phyloP scores from a whole-genome alignment of 2,329 filamentous ascomycete genomes.

The Albifimbria verrucaria region DNA sequence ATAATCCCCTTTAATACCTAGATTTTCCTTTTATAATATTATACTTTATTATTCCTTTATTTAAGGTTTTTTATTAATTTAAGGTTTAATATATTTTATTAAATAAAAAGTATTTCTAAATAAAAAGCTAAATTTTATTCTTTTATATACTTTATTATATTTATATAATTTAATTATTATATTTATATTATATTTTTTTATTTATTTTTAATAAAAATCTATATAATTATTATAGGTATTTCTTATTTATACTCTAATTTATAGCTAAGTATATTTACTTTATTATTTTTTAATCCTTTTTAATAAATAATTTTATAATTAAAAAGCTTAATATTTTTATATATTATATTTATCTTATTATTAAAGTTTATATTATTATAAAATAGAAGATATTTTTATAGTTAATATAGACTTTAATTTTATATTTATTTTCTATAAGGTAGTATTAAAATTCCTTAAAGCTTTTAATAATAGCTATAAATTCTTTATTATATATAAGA shows the following conservation, averaged over 20 bases:
- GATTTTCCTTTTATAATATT: neutral
- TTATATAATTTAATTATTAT: neutral
- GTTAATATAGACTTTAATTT: neutral
- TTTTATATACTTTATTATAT: neutral
- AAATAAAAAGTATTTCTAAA: neutral
- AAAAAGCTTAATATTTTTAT: neutral
- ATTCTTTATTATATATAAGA: neutral
- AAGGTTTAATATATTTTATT: neutral
- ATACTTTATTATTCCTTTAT: neutral
- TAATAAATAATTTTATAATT: neutral
- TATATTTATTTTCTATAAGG: too few relatives aligned
- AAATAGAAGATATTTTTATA: neutral
- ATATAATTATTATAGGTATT: slow-evolving; percentile 1
- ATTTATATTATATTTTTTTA: neutral
- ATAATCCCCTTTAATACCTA: neutral
- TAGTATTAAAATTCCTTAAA: too few relatives aligned
- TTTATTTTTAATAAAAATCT: neutral
- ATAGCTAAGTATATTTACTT: too few relatives aligned
- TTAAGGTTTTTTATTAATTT: neutral
- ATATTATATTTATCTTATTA: neutral
- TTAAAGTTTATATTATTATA: neutral
- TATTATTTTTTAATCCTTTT: neutral
- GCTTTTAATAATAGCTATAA: too few relatives aligned
- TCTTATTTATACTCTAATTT: too few relatives aligned
- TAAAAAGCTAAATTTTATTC: neutral